phyloP scores from a whole-genome alignment of 352 stramenopile genomes.

The Globisporangium viniferum region DNA sequence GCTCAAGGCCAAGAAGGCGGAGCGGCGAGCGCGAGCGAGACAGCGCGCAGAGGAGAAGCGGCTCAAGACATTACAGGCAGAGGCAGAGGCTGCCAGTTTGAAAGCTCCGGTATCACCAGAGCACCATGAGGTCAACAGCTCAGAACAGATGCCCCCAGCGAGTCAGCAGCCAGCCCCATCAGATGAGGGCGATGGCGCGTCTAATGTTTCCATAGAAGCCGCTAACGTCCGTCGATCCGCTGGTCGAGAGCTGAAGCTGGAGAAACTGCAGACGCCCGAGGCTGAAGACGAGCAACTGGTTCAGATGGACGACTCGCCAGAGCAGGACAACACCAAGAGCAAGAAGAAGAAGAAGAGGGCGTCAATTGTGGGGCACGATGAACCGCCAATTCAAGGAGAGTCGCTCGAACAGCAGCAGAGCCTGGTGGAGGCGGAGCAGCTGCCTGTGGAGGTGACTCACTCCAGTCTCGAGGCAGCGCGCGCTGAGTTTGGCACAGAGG shows the following conservation, averaged over 20 bases:
- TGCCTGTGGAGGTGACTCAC: background rate
- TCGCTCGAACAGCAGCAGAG: background rate
- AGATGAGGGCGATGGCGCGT: background rate
- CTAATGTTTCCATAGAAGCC: background rate
- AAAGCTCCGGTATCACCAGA: background rate
- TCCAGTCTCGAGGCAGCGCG: slow-evolving; percentile 3
- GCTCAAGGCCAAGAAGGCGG: slow-evolving; percentile 12
- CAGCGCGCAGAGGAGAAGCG: slow-evolving; percentile 13
- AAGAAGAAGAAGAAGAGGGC: background rate
- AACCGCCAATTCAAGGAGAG: too few species aligned
- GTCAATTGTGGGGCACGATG: background rate
- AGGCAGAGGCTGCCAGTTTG: background rate
- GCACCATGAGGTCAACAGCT: background rate
- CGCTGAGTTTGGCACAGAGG: slow-evolving; percentile 11
- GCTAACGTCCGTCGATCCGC: background rate
- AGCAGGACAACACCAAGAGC: background rate
- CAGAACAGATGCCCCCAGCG: background rate
- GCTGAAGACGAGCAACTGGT: background rate
- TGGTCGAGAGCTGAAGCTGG: background rate
- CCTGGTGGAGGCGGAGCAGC: background rate
- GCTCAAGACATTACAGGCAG: background rate
- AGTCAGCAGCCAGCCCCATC: background rate
- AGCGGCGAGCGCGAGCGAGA: slow-evolving; percentile 1
- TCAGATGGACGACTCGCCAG: background rate
- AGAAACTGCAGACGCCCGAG: background rate